Evolutionary conservation across 1,139 yeast genomes (phyloP).

Genomic region (Nakaseomyces uthaithaninus): DNA sequence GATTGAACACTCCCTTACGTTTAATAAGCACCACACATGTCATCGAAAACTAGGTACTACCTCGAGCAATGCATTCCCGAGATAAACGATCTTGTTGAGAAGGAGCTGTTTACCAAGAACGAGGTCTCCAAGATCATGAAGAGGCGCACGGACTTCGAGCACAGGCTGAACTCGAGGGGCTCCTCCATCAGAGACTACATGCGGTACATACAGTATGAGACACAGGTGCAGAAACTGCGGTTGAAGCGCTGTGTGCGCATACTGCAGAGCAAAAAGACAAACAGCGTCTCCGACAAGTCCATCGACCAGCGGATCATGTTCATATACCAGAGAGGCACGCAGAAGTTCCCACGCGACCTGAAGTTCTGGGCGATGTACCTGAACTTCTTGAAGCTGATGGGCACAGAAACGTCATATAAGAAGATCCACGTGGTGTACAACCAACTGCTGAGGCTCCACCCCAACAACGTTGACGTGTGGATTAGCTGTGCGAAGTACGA

Average conservation of each 20-base stretch:
- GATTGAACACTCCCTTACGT: too few relatives aligned
- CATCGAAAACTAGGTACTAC: slow-evolving; percentile 68
- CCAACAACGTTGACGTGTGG: slow-evolving; percentile 89
- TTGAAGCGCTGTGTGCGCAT: slow-evolving; percentile 62
- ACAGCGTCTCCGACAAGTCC: slow-evolving; percentile 77
- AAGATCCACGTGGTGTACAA: slow-evolving; percentile 78
- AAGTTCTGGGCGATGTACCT: slow-evolving; percentile 74
- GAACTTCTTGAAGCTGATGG: slow-evolving; percentile 50
- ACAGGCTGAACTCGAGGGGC: slow-evolving; percentile 78
- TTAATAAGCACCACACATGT: too few relatives aligned
- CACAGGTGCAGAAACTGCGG: slow-evolving; percentile 69
- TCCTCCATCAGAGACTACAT: slow-evolving; percentile 71
- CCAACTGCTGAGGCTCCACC: slow-evolving; percentile 73
- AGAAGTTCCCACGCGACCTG: slow-evolving; percentile 70
- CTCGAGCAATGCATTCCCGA: slow-evolving; percentile 87
- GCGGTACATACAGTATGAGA: slow-evolving; percentile 74
- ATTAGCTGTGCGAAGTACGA: slow-evolving; percentile 92
- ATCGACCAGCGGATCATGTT: slow-evolving; percentile 75
- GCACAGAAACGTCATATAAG: slow-evolving; percentile 59
- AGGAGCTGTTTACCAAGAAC: slow-evolving; percentile 69
- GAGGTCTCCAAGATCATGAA: slow-evolving; percentile 86
- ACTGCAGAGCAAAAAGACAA: slow-evolving; percentile 40
- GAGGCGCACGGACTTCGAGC: slow-evolving; percentile 92
- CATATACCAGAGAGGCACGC: slow-evolving; percentile 76
- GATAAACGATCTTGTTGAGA: slow-evolving; percentile 74